Evolutionary conservation across 129 eudicot species (phyloP).

Genomic region (Pulicaria dysenterica): DNA sequence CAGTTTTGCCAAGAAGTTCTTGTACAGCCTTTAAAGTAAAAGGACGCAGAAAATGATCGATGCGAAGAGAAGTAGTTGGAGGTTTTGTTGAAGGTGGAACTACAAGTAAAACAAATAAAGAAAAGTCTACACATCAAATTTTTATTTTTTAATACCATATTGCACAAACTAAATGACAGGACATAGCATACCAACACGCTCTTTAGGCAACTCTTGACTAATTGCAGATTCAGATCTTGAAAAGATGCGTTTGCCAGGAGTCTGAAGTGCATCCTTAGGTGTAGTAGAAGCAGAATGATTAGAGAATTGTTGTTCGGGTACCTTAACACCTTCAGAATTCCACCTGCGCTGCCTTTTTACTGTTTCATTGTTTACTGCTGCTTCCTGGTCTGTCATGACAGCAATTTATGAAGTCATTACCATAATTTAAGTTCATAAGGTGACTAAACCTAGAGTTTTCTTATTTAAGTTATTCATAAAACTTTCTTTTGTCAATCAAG

Average conservation of each 20-base stretch:
- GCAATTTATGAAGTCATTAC: constrained; percentile 6
- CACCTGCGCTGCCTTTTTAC: constrained; percentile 74
- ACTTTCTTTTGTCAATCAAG: constrained; percentile 5
- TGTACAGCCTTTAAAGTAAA: constrained; percentile 94
- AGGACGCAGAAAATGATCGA: constrained; percentile 87
- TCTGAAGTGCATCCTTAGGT: constrained; percentile 48
- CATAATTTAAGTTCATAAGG: constrained; percentile 7
- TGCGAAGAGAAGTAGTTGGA: constrained; percentile 72
- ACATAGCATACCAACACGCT: constrained; percentile 70
- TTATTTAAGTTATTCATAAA: not conserved
- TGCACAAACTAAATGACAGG: not conserved
- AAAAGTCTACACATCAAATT: not conserved
- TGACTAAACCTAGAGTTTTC: not conserved
- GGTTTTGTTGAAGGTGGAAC: constrained; percentile 78
- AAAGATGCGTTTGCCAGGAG: constrained; percentile 43
- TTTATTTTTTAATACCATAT: not conserved
- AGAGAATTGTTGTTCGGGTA: constrained; percentile 40
- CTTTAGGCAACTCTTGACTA: constrained; percentile 62
- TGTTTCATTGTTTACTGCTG: constrained; percentile 43
- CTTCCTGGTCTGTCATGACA: constrained; percentile 54
- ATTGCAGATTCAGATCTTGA: constrained; percentile 51
- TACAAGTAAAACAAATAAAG: constrained; percentile 28
- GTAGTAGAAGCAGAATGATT: constrained; percentile 46
- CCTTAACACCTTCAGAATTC: constrained; percentile 60
- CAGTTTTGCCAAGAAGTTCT: constrained; percentile 91